Percentiles rank a stretch among this genome's conserved stretches.
Evolutionary conservation across 148 eudicot species (phyloP).

Genomic region (Rheum nobile): DNA sequence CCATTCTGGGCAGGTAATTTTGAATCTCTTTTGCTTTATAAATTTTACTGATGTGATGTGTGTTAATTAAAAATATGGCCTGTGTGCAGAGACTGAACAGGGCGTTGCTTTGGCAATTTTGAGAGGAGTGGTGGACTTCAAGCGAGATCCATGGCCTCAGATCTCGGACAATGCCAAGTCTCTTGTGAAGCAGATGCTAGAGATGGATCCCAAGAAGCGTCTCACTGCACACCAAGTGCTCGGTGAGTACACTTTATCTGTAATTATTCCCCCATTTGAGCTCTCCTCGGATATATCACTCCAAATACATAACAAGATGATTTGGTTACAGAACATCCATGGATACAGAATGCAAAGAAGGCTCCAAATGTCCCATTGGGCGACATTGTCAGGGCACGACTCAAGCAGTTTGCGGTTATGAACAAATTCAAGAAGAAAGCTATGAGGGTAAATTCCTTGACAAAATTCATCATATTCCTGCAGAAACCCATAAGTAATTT

Average conservation of each 20-base stretch:
- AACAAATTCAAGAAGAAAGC: conserved; percentile 88
- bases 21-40: neutral
- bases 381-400: conserved; percentile 78
- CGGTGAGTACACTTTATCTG: conserved; percentile 30
- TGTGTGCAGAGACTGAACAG: conserved; percentile 66
- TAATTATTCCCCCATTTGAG: neutral
- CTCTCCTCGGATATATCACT: neutral
- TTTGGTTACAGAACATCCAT: conserved; percentile 53
- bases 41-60: neutral
- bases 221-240: conserved; percentile 87
- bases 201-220: conserved; percentile 65
- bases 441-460: conserved; percentile 33
- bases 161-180: conserved; percentile 71
- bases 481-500: neutral
- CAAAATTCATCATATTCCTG: neutral
- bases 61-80: neutral
- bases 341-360: conserved; percentile 85
- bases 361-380: conserved; percentile 88
- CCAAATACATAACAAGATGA: neutral
- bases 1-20: conserved; percentile 87
- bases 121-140: conserved; percentile 68
- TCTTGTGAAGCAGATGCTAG: conserved; percentile 74
- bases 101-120: conserved; percentile 86
- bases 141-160: conserved; percentile 93
- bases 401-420: conserved; percentile 83